A percentile compares a stretch with the other conserved stretches of the same genome.
Conservation (phyloP, 495 filamentous ascomycete species). For the Lasiosphaeriaceae sp. region DNA sequence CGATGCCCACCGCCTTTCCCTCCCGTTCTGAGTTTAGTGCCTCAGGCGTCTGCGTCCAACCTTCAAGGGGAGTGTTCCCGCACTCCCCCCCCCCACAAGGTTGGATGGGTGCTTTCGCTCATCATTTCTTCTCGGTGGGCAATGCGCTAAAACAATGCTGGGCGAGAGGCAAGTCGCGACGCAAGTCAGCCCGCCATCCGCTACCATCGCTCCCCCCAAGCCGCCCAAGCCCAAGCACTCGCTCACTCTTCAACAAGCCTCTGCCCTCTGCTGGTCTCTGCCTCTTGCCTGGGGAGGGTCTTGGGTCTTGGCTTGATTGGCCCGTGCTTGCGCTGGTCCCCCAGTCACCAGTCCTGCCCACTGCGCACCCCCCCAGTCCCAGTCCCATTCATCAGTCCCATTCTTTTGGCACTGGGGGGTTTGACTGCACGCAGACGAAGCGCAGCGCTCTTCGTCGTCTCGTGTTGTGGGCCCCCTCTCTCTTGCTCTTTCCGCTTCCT, state of each 20-base stretch:
- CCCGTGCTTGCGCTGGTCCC: conserved; percentile 14
- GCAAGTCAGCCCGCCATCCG: not conserved
- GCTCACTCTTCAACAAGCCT: too few relatives aligned
- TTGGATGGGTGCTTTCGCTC: not conserved
- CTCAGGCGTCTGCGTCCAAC: conserved; percentile 13
- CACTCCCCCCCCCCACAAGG: not conserved
- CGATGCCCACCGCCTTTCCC: conserved; percentile 14
- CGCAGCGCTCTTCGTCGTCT: conserved; percentile 15
- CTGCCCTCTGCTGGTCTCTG: too few relatives aligned
- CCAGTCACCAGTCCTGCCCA: conserved; percentile 5
- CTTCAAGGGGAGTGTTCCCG: not conserved
- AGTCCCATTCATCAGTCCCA: too few relatives aligned
- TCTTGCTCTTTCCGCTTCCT: conserved; percentile 22
- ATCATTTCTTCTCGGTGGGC: conserved; percentile 1
- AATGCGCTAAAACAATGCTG: conserved; percentile 3
- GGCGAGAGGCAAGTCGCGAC: not conserved
- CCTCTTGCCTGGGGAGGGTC: too few relatives aligned
- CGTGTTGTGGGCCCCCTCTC: conserved; percentile 28
- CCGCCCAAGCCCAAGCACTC: not conserved
- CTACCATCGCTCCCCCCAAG: not conserved
- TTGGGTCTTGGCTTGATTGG: conserved; percentile 12
- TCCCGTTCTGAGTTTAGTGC: conserved; percentile 15
- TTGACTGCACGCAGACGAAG: not conserved
- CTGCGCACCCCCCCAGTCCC: not conserved
- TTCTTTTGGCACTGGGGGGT: not conserved